A percentile compares a stretch with the other conserved stretches of the same genome.
These are phyloP conservation scores for Barnettozyma siamensis DNA, from an alignment of 805 yeast species.

Conservation along the genomic window DNA sequence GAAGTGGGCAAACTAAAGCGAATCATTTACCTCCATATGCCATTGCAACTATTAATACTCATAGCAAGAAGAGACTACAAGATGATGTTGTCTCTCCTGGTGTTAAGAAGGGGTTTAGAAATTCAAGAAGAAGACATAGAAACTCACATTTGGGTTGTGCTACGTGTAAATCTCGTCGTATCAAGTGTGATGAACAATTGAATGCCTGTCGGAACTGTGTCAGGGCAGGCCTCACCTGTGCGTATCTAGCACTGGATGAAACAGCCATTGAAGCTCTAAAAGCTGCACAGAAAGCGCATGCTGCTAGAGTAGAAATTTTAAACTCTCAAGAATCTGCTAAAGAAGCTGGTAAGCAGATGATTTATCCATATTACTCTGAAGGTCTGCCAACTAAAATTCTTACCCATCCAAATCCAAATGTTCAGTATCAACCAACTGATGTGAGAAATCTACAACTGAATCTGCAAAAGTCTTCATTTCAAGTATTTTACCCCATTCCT, in stretches of 20 bases:
- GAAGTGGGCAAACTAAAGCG: too few species aligned
- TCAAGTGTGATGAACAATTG: constrained; percentile 61
- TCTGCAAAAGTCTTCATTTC: constrained; percentile 10
- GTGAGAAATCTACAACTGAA: constrained; percentile 20
- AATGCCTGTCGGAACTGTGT: constrained; percentile 54
- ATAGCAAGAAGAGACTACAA: constrained; percentile 12
- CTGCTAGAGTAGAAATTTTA: constrained; percentile 31
- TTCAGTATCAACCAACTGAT: constrained; percentile 8
- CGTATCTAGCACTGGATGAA: constrained; percentile 42
- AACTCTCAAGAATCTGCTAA: constrained; percentile 17
- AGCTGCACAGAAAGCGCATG: constrained; percentile 40
- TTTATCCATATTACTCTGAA: constrained; percentile 18
- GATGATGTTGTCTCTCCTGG: constrained; percentile 3
- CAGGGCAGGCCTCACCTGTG: constrained; percentile 41
- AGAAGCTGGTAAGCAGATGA: constrained; percentile 13
- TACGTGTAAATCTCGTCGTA: constrained; percentile 55
- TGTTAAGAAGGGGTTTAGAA: constrained; percentile 18
- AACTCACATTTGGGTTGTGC: constrained; percentile 75
- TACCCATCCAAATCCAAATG: constrained; percentile 4
- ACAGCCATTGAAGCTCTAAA: constrained; percentile 44
- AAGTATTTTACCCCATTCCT: background rate
- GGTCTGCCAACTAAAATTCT: constrained; percentile 23
- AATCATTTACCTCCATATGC: constrained; percentile 34
- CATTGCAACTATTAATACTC: constrained; percentile 23
- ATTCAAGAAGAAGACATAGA: constrained; percentile 49